Evolutionary conservation across 306 rosid species (phyloP), one percentile per base, ranked within the genome.

Genomic region (Pueraria montana): DNA sequence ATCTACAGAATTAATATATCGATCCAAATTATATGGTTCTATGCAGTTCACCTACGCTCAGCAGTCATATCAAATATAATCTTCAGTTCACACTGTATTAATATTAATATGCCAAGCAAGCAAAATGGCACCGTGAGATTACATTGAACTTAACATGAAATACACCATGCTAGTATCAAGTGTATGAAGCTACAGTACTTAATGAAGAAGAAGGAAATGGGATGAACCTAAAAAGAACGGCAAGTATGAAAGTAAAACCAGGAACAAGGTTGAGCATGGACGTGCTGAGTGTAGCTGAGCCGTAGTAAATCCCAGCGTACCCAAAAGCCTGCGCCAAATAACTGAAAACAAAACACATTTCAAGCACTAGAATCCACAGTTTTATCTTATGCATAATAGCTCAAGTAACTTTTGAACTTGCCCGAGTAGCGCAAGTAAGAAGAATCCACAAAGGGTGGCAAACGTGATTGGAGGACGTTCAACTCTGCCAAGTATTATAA

Each of bases 241-340:
- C 97, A 30, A 91, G 90, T 17, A 92, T 10, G 90, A 87, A 92
- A 48, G 97, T 90, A 74, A 91, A 91, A 56, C 89, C 95, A 26
- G 98, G 98, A 69, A 89, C 27, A n/a, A 91, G 93, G 83, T 94
- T 94, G 82, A 92, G 95, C 88, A 94, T 81, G 72, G 94, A 89
- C 0, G 98, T 87, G 55, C 92, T 84, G 58, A 92, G 95, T 63
- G 95, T 91, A 8, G 98, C 89, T 49, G 95, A 88, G 85, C 95
- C 89, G 55, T 85, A 94, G 76, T 92, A 76, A 63, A 94, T 86
- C 77, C 98, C 97, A 52, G 93, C 91, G 68, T 92, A 91, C 49
- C 95, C 92, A 84, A 87, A 77, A 21, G 85, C 84, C 88, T 91
- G 97, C 21, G 91, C 86, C 72, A 87, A 38, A 76, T 80, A 88